Evolutionary conservation across 2,329 filamentous ascomycete species (phyloP).

Genomic region (Microsporum audouinii): DNA sequence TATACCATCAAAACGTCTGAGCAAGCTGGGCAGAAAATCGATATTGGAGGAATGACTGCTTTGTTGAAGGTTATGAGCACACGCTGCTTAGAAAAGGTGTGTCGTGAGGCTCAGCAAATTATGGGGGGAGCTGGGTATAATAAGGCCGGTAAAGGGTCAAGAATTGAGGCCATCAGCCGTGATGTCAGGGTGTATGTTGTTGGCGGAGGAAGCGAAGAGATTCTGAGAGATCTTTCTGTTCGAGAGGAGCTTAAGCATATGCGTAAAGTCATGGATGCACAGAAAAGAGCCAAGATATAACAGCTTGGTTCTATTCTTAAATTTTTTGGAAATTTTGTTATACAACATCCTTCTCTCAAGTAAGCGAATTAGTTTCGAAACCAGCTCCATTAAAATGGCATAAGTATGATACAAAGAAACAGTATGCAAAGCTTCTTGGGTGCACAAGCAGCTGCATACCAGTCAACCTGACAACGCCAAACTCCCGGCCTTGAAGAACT

Average conservation of each 20-base stretch:
- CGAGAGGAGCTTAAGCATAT: conserved; percentile 16
- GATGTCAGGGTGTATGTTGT: conserved; percentile 40
- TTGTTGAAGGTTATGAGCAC: conserved; percentile 44
- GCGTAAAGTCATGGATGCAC: conserved; percentile 8
- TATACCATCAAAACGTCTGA: conserved; percentile 41
- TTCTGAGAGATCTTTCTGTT: conserved; percentile 27
- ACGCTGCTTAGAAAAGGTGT: conserved; percentile 42
- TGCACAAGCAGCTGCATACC: not conserved
- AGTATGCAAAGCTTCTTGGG: not conserved
- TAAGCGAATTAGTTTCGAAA: not conserved
- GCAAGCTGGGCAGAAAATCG: conserved; percentile 27
- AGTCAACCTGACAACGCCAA: not conserved
- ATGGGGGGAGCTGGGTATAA: conserved; percentile 45
- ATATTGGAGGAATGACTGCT: conserved; percentile 43
- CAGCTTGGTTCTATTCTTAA: not conserved
- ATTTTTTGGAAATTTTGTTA: not conserved
- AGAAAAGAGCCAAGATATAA: conserved; percentile 1
- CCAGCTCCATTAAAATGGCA: not conserved
- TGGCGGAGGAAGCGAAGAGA: conserved; percentile 32
- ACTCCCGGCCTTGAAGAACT: not conserved
- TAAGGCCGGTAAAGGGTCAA: conserved; percentile 38
- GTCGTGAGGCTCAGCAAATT: conserved; percentile 46
- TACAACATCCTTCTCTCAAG: not conserved
- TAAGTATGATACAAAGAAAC: not conserved
- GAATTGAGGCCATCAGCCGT: conserved; percentile 44